A percentile compares a stretch with the other conserved stretches of the same genome.
Conservation (phyloP, 225 moss, liverwort and hornwort species). For the Pseudoscleropodium purum region DNA sequence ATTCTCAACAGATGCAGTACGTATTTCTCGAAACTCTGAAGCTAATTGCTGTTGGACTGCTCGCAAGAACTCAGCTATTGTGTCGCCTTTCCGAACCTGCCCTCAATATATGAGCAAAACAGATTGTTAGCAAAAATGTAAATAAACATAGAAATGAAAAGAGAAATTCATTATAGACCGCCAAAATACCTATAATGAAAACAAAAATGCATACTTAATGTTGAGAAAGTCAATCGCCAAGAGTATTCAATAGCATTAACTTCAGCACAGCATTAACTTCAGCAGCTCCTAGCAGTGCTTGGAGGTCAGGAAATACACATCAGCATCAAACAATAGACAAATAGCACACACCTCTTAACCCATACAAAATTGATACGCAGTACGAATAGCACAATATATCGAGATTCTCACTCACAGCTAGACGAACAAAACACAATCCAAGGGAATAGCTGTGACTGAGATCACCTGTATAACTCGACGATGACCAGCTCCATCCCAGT, state of each 20-base stretch:
- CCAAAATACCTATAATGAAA: neutral
- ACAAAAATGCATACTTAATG: neutral
- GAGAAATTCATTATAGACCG: neutral
- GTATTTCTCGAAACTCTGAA: constrained; percentile 95
- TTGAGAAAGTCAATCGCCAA: neutral
- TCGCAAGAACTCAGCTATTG: constrained; percentile 93
- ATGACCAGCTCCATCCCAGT: constrained; percentile 99
- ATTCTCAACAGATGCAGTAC: constrained; percentile 95
- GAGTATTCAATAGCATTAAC: neutral
- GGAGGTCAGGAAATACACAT: neutral
- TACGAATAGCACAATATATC: neutral
- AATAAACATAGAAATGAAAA: neutral
- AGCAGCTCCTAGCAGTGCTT: neutral
- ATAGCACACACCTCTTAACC: neutral
- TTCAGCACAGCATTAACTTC: neutral
- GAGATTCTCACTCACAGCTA: neutral
- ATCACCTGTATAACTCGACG: constrained; percentile 92
- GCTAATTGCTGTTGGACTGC: constrained; percentile 97
- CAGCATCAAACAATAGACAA: neutral
- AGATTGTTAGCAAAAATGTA: neutral
- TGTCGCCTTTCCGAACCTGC: constrained; percentile 96
- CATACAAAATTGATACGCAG: neutral
- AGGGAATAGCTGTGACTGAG: neutral
- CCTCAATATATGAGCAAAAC: neutral
- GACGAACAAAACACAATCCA: neutral